These are phyloP conservation scores for Physcomitrium patens DNA, from an alignment of 225 moss, liverwort and hornwort species.

Conservation along the genomic window DNA sequence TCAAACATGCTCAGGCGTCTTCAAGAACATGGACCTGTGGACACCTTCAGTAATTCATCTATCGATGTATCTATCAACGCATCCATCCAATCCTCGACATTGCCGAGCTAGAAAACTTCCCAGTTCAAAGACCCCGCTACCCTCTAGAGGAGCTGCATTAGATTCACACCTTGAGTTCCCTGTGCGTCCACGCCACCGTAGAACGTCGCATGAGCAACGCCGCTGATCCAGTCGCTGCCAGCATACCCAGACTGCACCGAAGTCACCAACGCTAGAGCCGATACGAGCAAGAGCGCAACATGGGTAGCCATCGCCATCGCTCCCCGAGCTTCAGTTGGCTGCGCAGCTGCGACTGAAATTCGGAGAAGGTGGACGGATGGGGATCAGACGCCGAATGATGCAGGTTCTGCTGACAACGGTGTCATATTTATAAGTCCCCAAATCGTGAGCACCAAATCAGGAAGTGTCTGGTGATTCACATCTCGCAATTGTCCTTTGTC, in stretches of 20 bases:
- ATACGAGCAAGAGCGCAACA: background rate
- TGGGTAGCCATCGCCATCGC: conserved; percentile 23
- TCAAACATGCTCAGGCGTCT: background rate
- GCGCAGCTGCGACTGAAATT: background rate
- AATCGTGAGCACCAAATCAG: too few relatives aligned
- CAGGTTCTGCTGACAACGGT: accelerated
- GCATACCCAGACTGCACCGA: conserved; percentile 12
- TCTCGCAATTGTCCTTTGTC: too few relatives aligned
- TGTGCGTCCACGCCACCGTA: conserved; percentile 54
- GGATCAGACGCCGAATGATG: conserved; percentile 23
- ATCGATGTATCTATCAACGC: too few relatives aligned
- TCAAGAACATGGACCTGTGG: too few relatives aligned
- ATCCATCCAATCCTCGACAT: background rate
- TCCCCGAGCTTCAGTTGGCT: background rate
- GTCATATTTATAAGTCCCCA: conserved; percentile 9
- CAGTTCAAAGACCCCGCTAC: background rate
- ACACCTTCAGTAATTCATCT: too few relatives aligned
- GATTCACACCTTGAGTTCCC: conserved; percentile 51
- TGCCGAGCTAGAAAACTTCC: background rate
- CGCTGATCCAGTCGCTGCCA: conserved; percentile 25
- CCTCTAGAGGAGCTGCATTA: background rate
- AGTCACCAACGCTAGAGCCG: background rate
- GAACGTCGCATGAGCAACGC: conserved; percentile 46
- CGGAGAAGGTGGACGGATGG: background rate
- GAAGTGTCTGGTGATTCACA: too few relatives aligned